Evolutionary conservation across 2,329 filamentous ascomycete genomes (phyloP), one percentile per base, ranked within the genome.

Genomic region (Neofusicoccum sp.): DNA sequence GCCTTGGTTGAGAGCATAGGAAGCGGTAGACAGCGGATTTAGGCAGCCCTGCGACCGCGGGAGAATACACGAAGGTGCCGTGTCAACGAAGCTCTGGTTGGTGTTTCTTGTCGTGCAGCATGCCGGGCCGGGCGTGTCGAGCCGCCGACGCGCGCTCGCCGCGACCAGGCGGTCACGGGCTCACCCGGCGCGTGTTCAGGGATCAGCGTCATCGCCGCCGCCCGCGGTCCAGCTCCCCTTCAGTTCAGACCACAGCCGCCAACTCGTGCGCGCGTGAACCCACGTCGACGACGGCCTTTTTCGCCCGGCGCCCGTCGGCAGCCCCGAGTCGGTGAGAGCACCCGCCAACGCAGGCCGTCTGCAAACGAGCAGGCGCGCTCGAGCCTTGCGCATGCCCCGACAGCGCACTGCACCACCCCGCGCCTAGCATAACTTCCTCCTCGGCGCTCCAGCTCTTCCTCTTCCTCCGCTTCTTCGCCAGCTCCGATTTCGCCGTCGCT

Each of bases 321-420:
- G n/a, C 51, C 16, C 43, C 34, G 34, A 54, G 24, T 30, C 26
- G 36, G 51, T 43, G 51, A 56, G 33, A 16, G 26, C 26, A 33
- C 38, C n/a, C 7, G 28, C 31, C 51, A 30, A 6, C 7, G 3
- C 36, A n/a, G 51, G 38, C 51, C 16, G 34, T 14, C 8, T 9
- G 26, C 24, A 11, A 34, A 20, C 33, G 38, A 3, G 38, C 51
- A 56, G 51, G 26, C 51, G 12, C 49, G 20, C 34, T 28, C 28
- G 38, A 56, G 51, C 51, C 51, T 56, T 28, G 51, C 51, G 26
- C 51, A 54, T 54, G 34, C 51, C 51, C 31, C 36, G 16, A 38
- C 34, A 16, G 38, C 36, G 49, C 49, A 8, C 20, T 20, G 20
- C 48, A n/a, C 24, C 20, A 14, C 51, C 51, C 51, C 51, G 51